Conservation (phyloP, 148 eudicot species). For the Cornus suecica region DNA sequence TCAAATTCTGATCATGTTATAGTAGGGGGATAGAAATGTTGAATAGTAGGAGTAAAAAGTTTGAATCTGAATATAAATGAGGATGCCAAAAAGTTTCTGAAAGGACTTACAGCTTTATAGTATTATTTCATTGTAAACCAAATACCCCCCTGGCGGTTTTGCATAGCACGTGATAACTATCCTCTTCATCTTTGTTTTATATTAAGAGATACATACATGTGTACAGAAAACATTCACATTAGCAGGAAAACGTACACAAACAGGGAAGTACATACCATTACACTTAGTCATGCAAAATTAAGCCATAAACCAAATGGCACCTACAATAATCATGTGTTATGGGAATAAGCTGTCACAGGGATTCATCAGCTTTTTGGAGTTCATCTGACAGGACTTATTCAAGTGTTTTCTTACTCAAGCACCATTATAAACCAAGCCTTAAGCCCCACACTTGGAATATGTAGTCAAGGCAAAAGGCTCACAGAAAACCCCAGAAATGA, state of each 20-base stretch:
- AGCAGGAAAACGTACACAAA: neutral
- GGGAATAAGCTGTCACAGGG: neutral
- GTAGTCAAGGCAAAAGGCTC: neutral
- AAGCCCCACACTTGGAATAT: neutral
- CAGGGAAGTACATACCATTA: neutral
- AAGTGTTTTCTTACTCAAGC: neutral
- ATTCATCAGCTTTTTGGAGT: neutral
- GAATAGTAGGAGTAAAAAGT: neutral
- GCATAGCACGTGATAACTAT: conserved; percentile 43
- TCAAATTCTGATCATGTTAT: conserved; percentile 6
- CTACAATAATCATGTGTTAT: neutral
- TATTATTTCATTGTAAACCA: conserved; percentile 72
- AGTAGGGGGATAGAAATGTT: conserved; percentile 5
- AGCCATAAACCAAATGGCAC: neutral
- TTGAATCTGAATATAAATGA: neutral
- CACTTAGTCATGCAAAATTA: no score
- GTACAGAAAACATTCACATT: conserved; percentile 4
- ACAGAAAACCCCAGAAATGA: neutral
- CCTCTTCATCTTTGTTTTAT: conserved; percentile 43
- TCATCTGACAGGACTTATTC: conserved; percentile 3
- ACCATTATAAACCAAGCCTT: neutral
- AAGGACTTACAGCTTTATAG: conserved; percentile 64
- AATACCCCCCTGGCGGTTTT: conserved; percentile 50
- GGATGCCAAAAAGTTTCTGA: neutral
- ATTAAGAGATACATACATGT: neutral